Base-by-base conservation (phyloP, 495 filamentous ascomycete genomes). In the Podospora didyma region DNA sequence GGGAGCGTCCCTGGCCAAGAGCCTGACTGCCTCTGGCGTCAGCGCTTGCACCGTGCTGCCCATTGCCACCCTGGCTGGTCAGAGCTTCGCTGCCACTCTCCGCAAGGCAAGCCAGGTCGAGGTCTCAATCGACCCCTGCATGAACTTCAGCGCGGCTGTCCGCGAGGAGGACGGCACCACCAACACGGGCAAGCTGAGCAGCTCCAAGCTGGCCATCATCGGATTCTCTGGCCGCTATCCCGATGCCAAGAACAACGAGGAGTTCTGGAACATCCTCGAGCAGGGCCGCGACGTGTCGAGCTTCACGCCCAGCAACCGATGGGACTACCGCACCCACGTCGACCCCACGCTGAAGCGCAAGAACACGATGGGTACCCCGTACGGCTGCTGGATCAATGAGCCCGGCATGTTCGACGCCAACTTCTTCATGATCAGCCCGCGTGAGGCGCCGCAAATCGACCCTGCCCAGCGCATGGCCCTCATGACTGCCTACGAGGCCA, bases 351-450 rank as follows among this genome's bases (percentile, higher is more conserved):
- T 86, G 10, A 86, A 86, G 55, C 79, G 70, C 19, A 84, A 83
- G 53, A 95, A 93, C 69, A 90, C 88, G 37, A 86, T 79, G 41
- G 83, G 86, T 58, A 88, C 86, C 2, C 85, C 83, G 11, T 91
- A 86, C 57, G 90, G 90, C 9, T 91, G 89, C 70, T 96, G 86
- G 75, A 86, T 95, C 57, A 82, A 92, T 21, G 80, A 92, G 51
- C 86, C 90, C 0, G 87, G 85, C 9, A 69, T 85, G 16, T 96
- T 96, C 63, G 91, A 96, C 56, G 81, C 89, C 17, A 76, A 83
- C 0, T 95, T 95, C 74, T 96, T 96, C 81, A 92, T 89, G 69
- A 93, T 96, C 82, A 94, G 89, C 16, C 90, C 91, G 1, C 84
- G 89, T 50, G 91, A 96, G 71, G 91, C 91, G 7, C 76, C 80